These are phyloP conservation scores for Lipomyces lipofer DNA, from an alignment of 805 yeast genomes.

Conservation along the genomic window DNA sequence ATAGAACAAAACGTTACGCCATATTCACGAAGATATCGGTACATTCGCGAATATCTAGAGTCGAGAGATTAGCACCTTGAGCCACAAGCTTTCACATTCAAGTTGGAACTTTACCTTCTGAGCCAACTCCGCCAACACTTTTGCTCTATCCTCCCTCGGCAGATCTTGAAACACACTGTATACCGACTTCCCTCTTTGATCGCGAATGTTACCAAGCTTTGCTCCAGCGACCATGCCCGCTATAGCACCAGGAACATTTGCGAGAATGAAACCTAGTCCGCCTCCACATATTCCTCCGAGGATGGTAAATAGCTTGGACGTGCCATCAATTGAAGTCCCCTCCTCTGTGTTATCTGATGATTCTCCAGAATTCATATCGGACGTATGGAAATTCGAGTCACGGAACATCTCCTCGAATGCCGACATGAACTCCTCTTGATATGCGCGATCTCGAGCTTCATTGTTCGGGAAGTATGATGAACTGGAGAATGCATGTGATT, in stretches of 20 bases:
- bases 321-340: neutral
- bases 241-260: constrained; percentile 33
- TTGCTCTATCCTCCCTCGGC: constrained; percentile 25
- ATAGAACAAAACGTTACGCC: too few species aligned
- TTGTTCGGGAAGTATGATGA: constrained; percentile 10
- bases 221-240: constrained; percentile 34
- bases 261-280: constrained; percentile 33
- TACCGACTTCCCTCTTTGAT: constrained; percentile 30
- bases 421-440: constrained; percentile 27
- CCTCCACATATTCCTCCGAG: constrained; percentile 30
- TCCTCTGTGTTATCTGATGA: neutral
- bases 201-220: constrained; percentile 31
- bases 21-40: too few species aligned
- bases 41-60: too few species aligned
- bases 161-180: constrained; percentile 29
- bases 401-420: constrained; percentile 34
- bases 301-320: constrained; percentile 15
- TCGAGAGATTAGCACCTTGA: too few species aligned
- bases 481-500: constrained; percentile 7
- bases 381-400: constrained; percentile 22
- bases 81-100: too few species aligned
- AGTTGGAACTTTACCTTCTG: too few species aligned
- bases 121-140: constrained; percentile 23
- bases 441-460: constrained; percentile 22
- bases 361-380: neutral